These are phyloP conservation scores for Sphagnum fallax DNA, from an alignment of 228 moss, liverwort and hornwort species.

Conservation along the genomic window DNA sequence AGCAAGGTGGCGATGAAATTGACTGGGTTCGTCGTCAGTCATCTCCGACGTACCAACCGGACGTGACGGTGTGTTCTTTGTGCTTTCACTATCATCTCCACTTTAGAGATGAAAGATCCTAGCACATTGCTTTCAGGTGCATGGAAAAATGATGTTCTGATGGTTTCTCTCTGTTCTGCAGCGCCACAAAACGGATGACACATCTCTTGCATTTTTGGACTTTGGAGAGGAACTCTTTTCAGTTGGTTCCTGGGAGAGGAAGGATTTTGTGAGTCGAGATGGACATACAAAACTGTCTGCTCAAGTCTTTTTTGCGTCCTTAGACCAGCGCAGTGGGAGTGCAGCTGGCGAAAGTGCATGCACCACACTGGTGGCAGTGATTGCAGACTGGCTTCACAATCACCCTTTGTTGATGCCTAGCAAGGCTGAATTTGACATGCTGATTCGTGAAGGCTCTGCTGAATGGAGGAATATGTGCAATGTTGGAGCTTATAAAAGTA, in stretches of 20 bases:
- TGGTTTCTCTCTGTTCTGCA: constrained; percentile 2
- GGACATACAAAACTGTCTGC: constrained; percentile 69
- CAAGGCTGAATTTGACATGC: constrained; percentile 77
- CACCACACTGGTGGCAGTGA: constrained; percentile 87
- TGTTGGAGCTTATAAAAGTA: constrained; percentile 75
- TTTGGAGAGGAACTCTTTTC: constrained; percentile 85
- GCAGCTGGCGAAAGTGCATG: constrained; percentile 98
- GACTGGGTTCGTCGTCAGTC: constrained; percentile 97
- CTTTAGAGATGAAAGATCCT: too few relatives aligned
- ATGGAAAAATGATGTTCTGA: background rate
- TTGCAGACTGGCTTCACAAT: constrained; percentile 88
- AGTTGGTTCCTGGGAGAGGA: constrained; percentile 90
- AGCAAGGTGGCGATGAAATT: constrained; percentile 98
- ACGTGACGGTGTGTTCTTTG: constrained; percentile 32
- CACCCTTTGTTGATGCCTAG: constrained; percentile 86
- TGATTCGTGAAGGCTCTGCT: constrained; percentile 44
- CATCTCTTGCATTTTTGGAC: constrained; percentile 30
- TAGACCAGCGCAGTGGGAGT: constrained; percentile 98
- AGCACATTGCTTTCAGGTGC: too few relatives aligned
- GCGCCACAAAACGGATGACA: constrained; percentile 40
- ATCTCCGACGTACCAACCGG: constrained; percentile 41
- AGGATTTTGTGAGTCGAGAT: constrained; percentile 79
- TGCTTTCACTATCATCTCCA: background rate
- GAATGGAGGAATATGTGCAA: constrained; percentile 97
- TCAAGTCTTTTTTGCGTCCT: constrained; percentile 83